A percentile compares a stretch with the other conserved stretches of the same genome.
Conservation (phyloP, 805 yeast genomes). For the Starmera quercuum region DNA sequence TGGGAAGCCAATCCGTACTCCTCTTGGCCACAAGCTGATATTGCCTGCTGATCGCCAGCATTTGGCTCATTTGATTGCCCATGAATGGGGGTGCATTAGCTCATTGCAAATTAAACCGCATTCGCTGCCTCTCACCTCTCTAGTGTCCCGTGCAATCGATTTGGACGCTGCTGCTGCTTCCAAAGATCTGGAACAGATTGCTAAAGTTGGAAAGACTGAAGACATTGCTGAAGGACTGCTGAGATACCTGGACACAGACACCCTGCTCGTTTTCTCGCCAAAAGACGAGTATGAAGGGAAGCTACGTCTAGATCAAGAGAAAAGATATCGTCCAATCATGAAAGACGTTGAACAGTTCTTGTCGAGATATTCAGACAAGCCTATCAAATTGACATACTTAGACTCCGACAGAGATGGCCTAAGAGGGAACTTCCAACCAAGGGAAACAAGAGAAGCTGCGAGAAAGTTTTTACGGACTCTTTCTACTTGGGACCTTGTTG, state of each 20-base stretch:
- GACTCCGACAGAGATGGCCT: constrained; percentile 82
- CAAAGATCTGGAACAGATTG: constrained; percentile 38
- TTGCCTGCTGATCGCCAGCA: constrained; percentile 52
- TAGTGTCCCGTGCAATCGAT: constrained; percentile 84
- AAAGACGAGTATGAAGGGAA: constrained; percentile 72
- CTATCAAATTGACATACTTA: constrained; percentile 43
- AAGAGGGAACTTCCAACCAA: constrained; percentile 69
- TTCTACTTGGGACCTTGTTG: constrained; percentile 72
- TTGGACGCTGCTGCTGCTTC: constrained; percentile 34
- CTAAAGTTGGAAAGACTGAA: constrained; percentile 53
- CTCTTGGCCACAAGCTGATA: constrained; percentile 63
- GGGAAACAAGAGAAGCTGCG: constrained; percentile 54
- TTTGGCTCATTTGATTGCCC: constrained; percentile 68
- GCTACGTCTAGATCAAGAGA: constrained; percentile 73
- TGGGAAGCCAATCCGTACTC: constrained; percentile 73
- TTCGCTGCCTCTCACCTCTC: constrained; percentile 78
- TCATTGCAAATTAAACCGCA: constrained; percentile 64
- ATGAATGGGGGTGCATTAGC: constrained; percentile 82
- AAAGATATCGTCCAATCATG: constrained; percentile 68
- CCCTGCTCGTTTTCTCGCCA: constrained; percentile 83
- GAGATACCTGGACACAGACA: constrained; percentile 90
- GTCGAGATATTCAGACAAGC: constrained; percentile 26
- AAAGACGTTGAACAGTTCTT: constrained; percentile 55
- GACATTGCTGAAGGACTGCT: constrained; percentile 54
- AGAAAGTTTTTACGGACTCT: constrained; percentile 54